Conservation (phyloP, 2,329 filamentous ascomycete genomes). For the Gremmenia infestans region DNA sequence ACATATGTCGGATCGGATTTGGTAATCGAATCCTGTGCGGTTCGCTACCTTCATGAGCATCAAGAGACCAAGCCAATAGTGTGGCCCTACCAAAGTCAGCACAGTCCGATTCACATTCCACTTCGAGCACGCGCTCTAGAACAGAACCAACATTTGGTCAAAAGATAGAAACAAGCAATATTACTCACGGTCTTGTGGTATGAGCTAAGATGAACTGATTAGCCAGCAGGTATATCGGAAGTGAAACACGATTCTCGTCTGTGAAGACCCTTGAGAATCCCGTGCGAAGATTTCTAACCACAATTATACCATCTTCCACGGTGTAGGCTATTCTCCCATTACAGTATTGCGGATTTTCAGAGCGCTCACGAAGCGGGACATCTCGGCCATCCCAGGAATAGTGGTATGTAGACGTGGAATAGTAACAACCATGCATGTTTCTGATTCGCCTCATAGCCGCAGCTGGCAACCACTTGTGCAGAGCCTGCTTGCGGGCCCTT, state of each 20-base stretch:
- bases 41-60: background rate
- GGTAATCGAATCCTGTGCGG: slow-evolving; percentile 10
- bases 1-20: slow-evolving; percentile 1
- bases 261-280: background rate
- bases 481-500: background rate
- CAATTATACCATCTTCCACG: slow-evolving; percentile 1
- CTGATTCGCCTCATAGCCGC: slow-evolving; percentile 2
- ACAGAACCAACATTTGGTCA: background rate
- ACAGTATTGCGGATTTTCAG: slow-evolving; percentile 13
- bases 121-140: too few species aligned
- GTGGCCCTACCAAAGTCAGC: background rate
- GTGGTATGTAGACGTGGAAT: background rate
- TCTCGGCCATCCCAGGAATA: slow-evolving; percentile 1
- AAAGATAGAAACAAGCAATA: background rate
- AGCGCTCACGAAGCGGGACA: background rate
- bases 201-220: slow-evolving; percentile 16
- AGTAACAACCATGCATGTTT: slow-evolving; percentile 4
- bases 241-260: slow-evolving; percentile 7
- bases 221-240: slow-evolving; percentile 15
- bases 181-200: slow-evolving; percentile 5
- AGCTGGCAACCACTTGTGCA: slow-evolving; percentile 2
- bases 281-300: slow-evolving; percentile 13
- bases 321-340: slow-evolving; percentile 20
- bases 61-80: slow-evolving; percentile 12
- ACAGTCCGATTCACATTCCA: background rate